A percentile compares a stretch with the other conserved stretches of the same genome.
These are phyloP conservation scores for Blastobotrys raffinosifermentans DNA, from an alignment of 1,139 yeast species.

Conservation along the genomic window DNA sequence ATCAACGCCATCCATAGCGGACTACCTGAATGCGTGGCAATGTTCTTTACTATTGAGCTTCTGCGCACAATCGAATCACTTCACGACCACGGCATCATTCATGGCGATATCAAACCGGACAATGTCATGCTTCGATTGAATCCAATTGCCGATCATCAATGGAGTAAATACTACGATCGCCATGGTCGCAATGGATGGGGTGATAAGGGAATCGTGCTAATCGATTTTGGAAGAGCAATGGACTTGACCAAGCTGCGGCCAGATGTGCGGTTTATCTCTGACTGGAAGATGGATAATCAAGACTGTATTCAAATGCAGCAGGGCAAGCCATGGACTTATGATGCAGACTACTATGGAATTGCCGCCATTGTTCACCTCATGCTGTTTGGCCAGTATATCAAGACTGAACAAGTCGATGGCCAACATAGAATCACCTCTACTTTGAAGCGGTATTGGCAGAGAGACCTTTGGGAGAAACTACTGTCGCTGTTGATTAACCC, in stretches of 20 bases:
- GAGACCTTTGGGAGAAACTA: slow-evolving; percentile 61
- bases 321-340: slow-evolving; percentile 65
- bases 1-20: slow-evolving; percentile 40
- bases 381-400: slow-evolving; percentile 54
- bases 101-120: slow-evolving; percentile 83
- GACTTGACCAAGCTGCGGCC: slow-evolving; percentile 54
- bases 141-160: slow-evolving; percentile 12
- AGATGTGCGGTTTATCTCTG: slow-evolving; percentile 50
- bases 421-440: slow-evolving; percentile 38
- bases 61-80: slow-evolving; percentile 54
- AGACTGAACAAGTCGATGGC: slow-evolving; percentile 31
- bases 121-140: slow-evolving; percentile 72
- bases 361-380: slow-evolving; percentile 72
- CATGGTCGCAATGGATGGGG: slow-evolving; percentile 46
- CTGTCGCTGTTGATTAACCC: slow-evolving; percentile 66
- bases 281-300: slow-evolving; percentile 63
- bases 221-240: slow-evolving; percentile 81
- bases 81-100: slow-evolving; percentile 63
- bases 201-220: slow-evolving; percentile 53
- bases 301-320: slow-evolving; percentile 73
- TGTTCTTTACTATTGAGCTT: slow-evolving; percentile 60
- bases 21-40: slow-evolving; percentile 56
- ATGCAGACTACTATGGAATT: slow-evolving; percentile 79
- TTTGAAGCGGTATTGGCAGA: slow-evolving; percentile 75
- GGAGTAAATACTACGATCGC: slow-evolving; percentile 26